Evolutionary conservation across 2,329 filamentous ascomycete species (phyloP), one percentile per base, ranked within the genome.

Genomic region (Aspergillus pseudoviridinutans): DNA sequence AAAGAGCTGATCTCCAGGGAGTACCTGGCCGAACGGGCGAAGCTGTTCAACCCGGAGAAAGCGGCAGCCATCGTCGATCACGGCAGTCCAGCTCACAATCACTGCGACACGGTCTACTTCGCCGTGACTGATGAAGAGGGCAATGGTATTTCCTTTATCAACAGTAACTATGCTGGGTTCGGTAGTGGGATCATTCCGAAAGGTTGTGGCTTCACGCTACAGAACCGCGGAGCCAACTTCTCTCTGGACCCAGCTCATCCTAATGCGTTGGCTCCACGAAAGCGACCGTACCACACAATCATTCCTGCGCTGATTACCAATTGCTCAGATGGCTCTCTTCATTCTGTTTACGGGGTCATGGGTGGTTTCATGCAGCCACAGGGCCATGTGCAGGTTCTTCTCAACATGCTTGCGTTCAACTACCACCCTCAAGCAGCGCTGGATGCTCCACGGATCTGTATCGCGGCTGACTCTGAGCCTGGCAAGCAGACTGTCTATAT

Each of bases 331-430:
- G 84, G 85, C 27, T 87, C 84, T 51, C 77, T 97, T 56, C 90
- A 96, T 73, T 89, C 86, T 3, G 89, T 96, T 0, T 97, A 93
- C 68, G 94, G 94, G 54, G 93, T 97, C 59, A 97, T 97, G 94
- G 94, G 94, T 53, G 93, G 92, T 2, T 97, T 95, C 76, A 97
- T 97, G 90, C 94, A 99, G 77, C 94, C 94, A 0, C 94, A 97
- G 75, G 94, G 93, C 24, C 94, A 97, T 59, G 87, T 97, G 0
- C 94, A 97, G 74, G 92, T 96, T 0, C 77, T 99, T 9, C 80
- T 97, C 1, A 96, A 95, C 64, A 92, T 96, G 83, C 76, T 96
- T 0, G 85, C 92, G 0, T 96, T 92, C 66, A 86, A 87, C 1
- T 80, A 91, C 54, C 88, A 87, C 61, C 92, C 92, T 0, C 94